phyloP scores from a whole-genome alignment of 2,329 filamentous ascomycete species.

The Talaromyces albobiverticillius region DNA sequence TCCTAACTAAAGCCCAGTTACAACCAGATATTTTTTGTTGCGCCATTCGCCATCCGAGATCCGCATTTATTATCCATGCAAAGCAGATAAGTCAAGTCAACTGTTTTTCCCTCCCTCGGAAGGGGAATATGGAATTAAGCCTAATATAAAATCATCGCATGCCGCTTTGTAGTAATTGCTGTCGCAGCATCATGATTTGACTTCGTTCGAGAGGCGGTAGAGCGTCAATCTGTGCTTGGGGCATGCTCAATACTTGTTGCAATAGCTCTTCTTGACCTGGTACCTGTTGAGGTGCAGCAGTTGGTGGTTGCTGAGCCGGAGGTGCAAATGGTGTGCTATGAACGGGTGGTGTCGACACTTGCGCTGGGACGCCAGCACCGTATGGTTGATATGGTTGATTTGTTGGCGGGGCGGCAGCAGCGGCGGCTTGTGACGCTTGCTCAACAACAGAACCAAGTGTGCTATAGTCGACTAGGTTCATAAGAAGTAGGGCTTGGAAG shows the following conservation, averaged over 20 bases:
- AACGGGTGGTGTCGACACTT: conserved; percentile 52
- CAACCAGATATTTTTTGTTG: neutral
- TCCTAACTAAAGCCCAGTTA: neutral
- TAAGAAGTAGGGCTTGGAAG: conserved; percentile 88
- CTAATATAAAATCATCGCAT: conserved; percentile 27
- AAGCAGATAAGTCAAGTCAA: neutral
- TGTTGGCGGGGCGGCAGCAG: conserved; percentile 31
- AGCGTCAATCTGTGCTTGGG: conserved; percentile 75
- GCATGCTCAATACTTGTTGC: conserved; percentile 75
- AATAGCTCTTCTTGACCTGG: conserved; percentile 71
- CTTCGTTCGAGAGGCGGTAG: conserved; percentile 71
- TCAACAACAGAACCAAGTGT: conserved; percentile 80
- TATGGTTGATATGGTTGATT: conserved; percentile 36
- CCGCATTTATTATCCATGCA: neutral
- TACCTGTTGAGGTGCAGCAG: conserved; percentile 36
- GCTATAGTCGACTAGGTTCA: conserved; percentile 85
- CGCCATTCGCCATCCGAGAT: conserved; percentile 5
- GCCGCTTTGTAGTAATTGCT: conserved; percentile 53
- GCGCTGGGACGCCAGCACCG: conserved; percentile 33
- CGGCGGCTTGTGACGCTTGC: conserved; percentile 42
- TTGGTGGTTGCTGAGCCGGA: conserved; percentile 29
- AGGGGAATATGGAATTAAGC: conserved; percentile 5
- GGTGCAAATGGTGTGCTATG: conserved; percentile 40
- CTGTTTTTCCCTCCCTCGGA: neutral
- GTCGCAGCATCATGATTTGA: conserved; percentile 76